Evolutionary conservation across 148 eudicot genomes (phyloP).

Genomic region (Camellia japonica): DNA sequence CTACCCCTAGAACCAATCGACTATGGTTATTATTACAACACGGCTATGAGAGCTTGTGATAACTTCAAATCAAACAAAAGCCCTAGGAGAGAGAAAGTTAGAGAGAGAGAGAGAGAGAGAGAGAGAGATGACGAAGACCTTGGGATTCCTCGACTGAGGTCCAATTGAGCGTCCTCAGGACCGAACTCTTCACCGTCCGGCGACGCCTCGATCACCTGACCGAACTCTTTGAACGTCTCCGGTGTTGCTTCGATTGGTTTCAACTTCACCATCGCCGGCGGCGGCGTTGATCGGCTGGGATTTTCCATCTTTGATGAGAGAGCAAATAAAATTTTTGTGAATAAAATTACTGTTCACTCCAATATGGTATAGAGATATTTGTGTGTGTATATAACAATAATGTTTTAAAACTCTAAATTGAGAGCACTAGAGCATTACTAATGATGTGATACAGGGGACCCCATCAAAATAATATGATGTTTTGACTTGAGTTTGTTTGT

Average conservation of each 20-base stretch:
- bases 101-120: no score
- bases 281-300: not conserved
- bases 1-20: not conserved
- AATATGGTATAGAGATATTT: not conserved
- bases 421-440: no score
- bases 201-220: constrained; percentile 63
- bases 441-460: no score
- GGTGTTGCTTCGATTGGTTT: constrained; percentile 69
- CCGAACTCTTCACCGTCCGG: constrained; percentile 61
- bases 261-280: constrained; percentile 31
- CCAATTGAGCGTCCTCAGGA: constrained; percentile 76
- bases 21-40: not conserved
- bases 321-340: not conserved
- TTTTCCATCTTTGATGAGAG: not conserved
- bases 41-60: no score
- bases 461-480: no score
- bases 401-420: no score
- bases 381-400: no score
- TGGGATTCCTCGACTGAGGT: constrained; percentile 71
- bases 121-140: constrained; percentile 39
- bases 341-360: not conserved
- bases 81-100: not conserved
- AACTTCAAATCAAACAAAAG: not conserved
- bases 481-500: no score
- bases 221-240: constrained; percentile 67